These are phyloP conservation scores for Nicotiana knightiana DNA, from an alignment of 257 asterid genomes.

Conservation along the genomic window DNA sequence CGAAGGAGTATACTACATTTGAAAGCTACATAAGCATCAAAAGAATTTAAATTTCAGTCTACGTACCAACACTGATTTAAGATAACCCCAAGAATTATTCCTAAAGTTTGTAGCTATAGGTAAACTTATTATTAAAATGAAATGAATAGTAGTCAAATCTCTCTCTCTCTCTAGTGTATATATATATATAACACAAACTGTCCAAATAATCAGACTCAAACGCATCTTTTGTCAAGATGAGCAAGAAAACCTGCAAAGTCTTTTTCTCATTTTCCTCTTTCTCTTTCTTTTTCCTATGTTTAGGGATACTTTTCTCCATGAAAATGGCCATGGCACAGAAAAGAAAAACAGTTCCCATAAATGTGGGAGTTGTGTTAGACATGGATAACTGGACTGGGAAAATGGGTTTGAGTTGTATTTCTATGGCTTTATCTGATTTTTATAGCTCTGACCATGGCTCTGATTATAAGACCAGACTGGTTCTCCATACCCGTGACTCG, in stretches of 20 bases:
- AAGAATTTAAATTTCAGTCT: too few species aligned
- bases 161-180: too few species aligned
- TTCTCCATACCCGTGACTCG: conserved; percentile 31
- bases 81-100: too few species aligned
- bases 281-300: neutral
- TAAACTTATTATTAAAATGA: too few species aligned
- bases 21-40: too few species aligned
- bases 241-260: neutral
- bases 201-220: too few species aligned
- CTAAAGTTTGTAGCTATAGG: too few species aligned
- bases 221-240: too few species aligned
- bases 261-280: neutral
- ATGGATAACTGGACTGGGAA: conserved; percentile 29
- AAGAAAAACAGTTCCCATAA: conserved; percentile 12
- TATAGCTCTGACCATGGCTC: conserved; percentile 19
- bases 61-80: too few species aligned
- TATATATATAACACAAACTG: too few species aligned
- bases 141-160: neutral
- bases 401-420: conserved; percentile 37
- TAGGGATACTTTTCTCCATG: neutral
- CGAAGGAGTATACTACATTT: too few species aligned
- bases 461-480: conserved; percentile 29
- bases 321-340: conserved; percentile 16
- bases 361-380: conserved; percentile 45
- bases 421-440: conserved; percentile 44